Evolutionary conservation across 2,329 filamentous ascomycete genomes (phyloP), one percentile per base, ranked within the genome.

Genomic region (Apiospora aurea): DNA sequence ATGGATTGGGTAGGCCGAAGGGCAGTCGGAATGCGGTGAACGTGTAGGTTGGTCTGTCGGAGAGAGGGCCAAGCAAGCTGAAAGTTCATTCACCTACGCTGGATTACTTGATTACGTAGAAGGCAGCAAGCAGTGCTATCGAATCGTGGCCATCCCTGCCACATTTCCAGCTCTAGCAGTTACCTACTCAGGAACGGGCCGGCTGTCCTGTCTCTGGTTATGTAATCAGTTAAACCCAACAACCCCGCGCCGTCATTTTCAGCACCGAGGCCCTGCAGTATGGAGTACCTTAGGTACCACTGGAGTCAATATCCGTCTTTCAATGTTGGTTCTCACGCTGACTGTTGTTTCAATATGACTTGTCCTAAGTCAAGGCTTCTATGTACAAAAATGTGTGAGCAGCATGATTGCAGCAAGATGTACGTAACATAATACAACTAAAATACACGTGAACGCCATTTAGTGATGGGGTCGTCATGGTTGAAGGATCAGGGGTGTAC

Each of bases 21-120:
- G n/a, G 51, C 38, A 47, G 38, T 69, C 67, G 44, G 34, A 24
- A 57, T 64, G 57, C 57, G 57, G 57, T 64, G 57, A 64, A 41
- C 41, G 53, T 41, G 34, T 47, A 38, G 34, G 4, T n/a, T 73
- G 69, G 72, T 75, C 71, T 71, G 72, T 75, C 71, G 70, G 72
- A 71, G 69, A 38, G 46, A 69, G 67, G 7, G 41, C 41, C 41
- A 43, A 43, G 18, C 49, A 51, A 24, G 49, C 57, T 41, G 57
- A 64, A 64, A 41, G 57, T 64, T 64, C 13, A 38, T 64, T 64
- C 13, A 38, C 34, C 57, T 64, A 41, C 18, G 21, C 57, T 64
- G 57, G 41, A 64, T 64, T 64, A 64, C 57, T 64, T 34, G 41
- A 64, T 64, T 64, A 64, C 57, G 57, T 64, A 64, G 57, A 64